These are phyloP conservation scores for Theobroma cacao DNA, from an alignment of 345 rosid genomes.

Conservation along the genomic window DNA sequence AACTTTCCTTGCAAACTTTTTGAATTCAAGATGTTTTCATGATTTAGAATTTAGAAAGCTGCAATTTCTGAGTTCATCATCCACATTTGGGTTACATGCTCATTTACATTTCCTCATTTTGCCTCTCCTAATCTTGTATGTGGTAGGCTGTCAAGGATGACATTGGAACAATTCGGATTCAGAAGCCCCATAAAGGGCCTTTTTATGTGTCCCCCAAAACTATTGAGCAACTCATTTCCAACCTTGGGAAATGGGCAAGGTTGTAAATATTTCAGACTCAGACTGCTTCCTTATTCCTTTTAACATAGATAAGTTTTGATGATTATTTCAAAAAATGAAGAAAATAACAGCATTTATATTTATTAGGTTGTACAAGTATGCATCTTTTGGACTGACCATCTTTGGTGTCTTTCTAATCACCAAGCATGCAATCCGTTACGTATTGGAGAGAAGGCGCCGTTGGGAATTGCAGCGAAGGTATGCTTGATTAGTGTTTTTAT, in stretches of 20 bases:
- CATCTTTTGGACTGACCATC: slow-evolving; percentile 64
- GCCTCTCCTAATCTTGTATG: slow-evolving; percentile 20
- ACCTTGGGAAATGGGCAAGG: slow-evolving; percentile 90
- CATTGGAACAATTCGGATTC: slow-evolving; percentile 75
- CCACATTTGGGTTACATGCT: slow-evolving; percentile 11
- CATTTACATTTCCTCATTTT: slow-evolving; percentile 5
- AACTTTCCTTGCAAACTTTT: neutral
- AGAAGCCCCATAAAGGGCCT: slow-evolving; percentile 83
- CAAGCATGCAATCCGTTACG: slow-evolving; percentile 46
- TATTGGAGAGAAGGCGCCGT: slow-evolving; percentile 60
- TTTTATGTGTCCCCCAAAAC: slow-evolving; percentile 83
- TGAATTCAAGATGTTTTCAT: neutral
- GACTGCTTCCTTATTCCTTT: slow-evolving; percentile 1
- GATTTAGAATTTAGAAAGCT: neutral
- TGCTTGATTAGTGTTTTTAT: neutral
- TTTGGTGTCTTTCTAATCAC: slow-evolving; percentile 66
- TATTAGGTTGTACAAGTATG: slow-evolving; percentile 69
- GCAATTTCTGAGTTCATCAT: neutral
- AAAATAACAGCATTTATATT: slow-evolving; percentile 16
- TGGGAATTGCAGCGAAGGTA: slow-evolving; percentile 56
- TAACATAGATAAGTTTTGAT: neutral
- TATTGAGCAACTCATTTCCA: slow-evolving; percentile 57
- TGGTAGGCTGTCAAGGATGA: slow-evolving; percentile 83
- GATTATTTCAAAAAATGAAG: slow-evolving; percentile 1
- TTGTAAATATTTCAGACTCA: slow-evolving; percentile 20